Percentiles rank a stretch among this genome's conserved stretches.
These are phyloP conservation scores for Ziziphus jujuba DNA, from an alignment of 306 rosid genomes.

Conservation along the genomic window DNA sequence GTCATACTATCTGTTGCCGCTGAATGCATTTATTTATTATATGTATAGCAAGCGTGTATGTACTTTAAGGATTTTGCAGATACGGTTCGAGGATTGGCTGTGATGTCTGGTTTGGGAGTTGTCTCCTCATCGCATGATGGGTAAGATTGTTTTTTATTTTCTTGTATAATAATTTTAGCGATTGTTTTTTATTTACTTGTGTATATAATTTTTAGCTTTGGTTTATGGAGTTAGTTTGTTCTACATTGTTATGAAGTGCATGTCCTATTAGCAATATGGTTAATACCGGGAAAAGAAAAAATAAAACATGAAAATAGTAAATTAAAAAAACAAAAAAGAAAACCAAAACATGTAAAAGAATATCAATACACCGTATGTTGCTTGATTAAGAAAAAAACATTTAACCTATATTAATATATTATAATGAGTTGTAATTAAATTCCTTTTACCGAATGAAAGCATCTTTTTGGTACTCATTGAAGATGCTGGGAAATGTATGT, in stretches of 20 bases:
- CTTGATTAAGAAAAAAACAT: neutral
- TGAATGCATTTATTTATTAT: conserved; percentile 16
- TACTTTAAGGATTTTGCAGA: conserved; percentile 53
- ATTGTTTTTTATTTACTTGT: conserved; percentile 7
- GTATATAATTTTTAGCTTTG: neutral
- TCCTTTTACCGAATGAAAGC: neutral
- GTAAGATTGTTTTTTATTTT: conserved; percentile 40
- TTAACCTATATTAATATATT: neutral
- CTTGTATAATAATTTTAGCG: neutral
- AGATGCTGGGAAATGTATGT: neutral
- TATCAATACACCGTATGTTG: neutral
- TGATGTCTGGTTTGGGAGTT: conserved; percentile 82
- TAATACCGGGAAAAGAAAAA: neutral
- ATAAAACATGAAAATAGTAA: too few species aligned
- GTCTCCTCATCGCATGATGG: conserved; percentile 97
- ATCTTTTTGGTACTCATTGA: neutral
- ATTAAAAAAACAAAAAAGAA: neutral
- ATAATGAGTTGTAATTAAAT: neutral
- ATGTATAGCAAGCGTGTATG: conserved; percentile 19
- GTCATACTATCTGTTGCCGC: conserved; percentile 10
- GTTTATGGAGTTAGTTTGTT: neutral
- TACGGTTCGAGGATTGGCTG: conserved; percentile 88
- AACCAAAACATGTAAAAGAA: neutral
- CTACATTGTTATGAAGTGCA: conserved; percentile 1
- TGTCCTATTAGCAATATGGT: neutral